Evolutionary conservation across 1,284 basidiomycete species (phyloP).

Genomic region (Rhizoctonia solani): DNA sequence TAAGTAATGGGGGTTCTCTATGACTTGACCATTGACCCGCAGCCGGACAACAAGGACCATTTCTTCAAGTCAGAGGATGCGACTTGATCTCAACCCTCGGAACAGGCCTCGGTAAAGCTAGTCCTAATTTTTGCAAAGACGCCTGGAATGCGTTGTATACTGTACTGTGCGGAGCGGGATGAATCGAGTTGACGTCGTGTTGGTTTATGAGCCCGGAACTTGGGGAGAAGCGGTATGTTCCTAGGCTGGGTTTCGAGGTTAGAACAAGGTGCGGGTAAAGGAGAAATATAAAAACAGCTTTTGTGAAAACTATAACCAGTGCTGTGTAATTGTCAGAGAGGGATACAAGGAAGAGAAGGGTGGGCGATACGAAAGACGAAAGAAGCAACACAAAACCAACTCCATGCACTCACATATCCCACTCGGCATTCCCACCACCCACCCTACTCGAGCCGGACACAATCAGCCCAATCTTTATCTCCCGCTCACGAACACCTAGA

Average conservation of each 20-base stretch:
- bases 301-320: no score
- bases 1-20: no score
- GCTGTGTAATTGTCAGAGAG: no score
- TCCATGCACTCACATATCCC: conserved; percentile 65
- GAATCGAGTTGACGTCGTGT: conserved; percentile 70
- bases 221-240: conserved; percentile 75
- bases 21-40: no score
- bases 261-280: neutral
- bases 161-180: conserved; percentile 69
- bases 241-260: conserved; percentile 59
- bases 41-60: neutral
- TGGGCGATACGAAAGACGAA: neutral
- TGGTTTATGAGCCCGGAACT: conserved; percentile 61
- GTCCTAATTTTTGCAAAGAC: conserved; percentile 34
- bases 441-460: conserved; percentile 64
- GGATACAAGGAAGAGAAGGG: no score
- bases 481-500: conserved; percentile 38
- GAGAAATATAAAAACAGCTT: no score
- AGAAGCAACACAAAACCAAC: conserved; percentile 28
- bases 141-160: conserved; percentile 63
- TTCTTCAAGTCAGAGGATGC: neutral
- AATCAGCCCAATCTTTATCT: conserved; percentile 55
- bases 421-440: conserved; percentile 60
- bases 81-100: conserved; percentile 7
- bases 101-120: neutral